A percentile compares a stretch with the other conserved stretches of the same genome.
Conservation (phyloP, 108 stramenopile species). For the Cafeteria roenbergensis region DNA sequence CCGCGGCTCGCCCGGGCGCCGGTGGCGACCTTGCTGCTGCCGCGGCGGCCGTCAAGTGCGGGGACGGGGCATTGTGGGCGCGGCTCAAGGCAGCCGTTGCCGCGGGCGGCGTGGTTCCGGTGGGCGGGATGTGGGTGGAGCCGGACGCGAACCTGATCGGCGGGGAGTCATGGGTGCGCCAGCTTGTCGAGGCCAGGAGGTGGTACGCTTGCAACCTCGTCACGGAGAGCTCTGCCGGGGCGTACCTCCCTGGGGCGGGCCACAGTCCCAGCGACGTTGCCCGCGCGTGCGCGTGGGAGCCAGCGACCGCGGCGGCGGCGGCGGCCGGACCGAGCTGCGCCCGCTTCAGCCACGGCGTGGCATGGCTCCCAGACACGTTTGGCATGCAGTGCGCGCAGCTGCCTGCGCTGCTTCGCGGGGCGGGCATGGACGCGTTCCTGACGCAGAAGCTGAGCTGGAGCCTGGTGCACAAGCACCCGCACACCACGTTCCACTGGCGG, state of each 20-base stretch:
- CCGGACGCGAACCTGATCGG: background rate
- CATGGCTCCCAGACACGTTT: conserved; percentile 13
- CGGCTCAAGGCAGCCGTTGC: background rate
- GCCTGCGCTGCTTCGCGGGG: background rate
- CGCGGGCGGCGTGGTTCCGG: background rate
- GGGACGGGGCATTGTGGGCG: background rate
- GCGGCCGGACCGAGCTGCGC: no score
- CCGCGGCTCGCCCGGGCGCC: no score
- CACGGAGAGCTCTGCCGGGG: no score
- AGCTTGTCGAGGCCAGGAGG: no score
- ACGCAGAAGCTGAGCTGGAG: conserved; percentile 13
- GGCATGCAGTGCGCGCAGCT: conserved; percentile 6
- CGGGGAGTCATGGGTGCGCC: background rate
- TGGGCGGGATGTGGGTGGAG: conserved; percentile 11
- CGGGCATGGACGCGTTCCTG: background rate
- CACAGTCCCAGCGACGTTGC: no score
- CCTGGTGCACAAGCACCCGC: conserved; percentile 2
- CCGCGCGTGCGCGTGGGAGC: no score
- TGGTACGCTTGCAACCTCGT: no score
- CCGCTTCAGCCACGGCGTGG: background rate
- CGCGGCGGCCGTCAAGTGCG: no score
- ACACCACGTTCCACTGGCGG: background rate
- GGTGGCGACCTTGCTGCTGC: no score
- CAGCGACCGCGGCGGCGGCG: no score
- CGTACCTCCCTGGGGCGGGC: no score